These are phyloP conservation scores for Pyrenochaeta sp. DNA, from an alignment of 2,329 filamentous ascomycete genomes.

Conservation along the genomic window DNA sequence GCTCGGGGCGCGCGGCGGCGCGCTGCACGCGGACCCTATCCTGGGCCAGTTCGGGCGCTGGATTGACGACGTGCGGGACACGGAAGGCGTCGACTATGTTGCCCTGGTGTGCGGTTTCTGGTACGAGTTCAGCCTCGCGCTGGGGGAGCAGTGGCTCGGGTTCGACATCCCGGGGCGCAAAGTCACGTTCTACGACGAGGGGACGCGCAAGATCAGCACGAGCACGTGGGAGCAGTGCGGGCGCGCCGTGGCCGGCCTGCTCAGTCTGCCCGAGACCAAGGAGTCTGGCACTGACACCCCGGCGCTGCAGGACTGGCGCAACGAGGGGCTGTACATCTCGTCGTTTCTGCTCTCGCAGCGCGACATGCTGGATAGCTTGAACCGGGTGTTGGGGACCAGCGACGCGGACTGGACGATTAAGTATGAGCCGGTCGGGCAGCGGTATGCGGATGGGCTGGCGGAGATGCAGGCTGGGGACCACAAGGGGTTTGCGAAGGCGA, in stretches of 20 bases:
- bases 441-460: constrained; percentile 59
- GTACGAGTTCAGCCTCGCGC: constrained; percentile 50
- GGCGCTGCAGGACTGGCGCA: constrained; percentile 14
- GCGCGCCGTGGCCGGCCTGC: constrained; percentile 58
- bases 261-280: constrained; percentile 45
- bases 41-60: constrained; percentile 6
- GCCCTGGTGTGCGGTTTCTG: constrained; percentile 37
- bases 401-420: constrained; percentile 68
- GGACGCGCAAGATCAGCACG: constrained; percentile 48
- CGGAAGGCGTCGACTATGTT: constrained; percentile 8
- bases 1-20: constrained; percentile 9
- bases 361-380: constrained; percentile 70
- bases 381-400: constrained; percentile 64
- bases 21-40: constrained; percentile 1
- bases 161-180: constrained; percentile 46
- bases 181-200: constrained; percentile 36
- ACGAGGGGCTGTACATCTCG: constrained; percentile 29
- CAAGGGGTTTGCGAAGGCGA: constrained; percentile 54
- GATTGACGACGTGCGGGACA: constrained; percentile 16
- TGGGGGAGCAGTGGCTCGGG: constrained; percentile 38
- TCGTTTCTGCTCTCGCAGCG: constrained; percentile 57
- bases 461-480: constrained; percentile 54
- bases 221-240: constrained; percentile 67
- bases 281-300: constrained; percentile 1
- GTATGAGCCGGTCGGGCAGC: constrained; percentile 55